Evolutionary conservation across 768 basidiomycete species (phyloP).

Genomic region (Fistulinella prunicolor): DNA sequence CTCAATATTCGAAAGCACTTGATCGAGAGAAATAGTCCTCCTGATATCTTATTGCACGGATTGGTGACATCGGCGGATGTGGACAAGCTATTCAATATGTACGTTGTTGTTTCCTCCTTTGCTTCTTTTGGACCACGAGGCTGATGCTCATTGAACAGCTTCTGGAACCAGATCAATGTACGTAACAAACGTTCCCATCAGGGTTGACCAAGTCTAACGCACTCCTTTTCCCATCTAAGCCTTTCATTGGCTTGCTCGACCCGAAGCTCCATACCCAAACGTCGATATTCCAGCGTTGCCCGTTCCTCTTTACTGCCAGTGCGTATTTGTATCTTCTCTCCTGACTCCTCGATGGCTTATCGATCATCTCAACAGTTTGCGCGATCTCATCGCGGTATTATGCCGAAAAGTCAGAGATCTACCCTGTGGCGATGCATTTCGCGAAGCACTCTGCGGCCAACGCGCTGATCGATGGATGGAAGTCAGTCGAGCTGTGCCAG

Average conservation of each 20-base stretch:
- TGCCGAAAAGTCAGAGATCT: constrained; percentile 75
- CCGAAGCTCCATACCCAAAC: constrained; percentile 77
- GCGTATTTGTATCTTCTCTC: constrained; percentile 28
- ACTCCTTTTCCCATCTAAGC: constrained; percentile 26
- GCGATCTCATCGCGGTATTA: constrained; percentile 85
- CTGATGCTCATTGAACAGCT: constrained; percentile 41
- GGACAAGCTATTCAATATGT: constrained; percentile 83
- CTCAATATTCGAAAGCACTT: constrained; percentile 64
- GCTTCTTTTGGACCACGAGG: neutral
- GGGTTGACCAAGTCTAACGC: constrained; percentile 1
- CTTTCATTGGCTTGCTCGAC: constrained; percentile 75
- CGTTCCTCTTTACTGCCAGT: constrained; percentile 89
- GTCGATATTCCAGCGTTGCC: constrained; percentile 76
- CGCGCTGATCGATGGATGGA: constrained; percentile 77
- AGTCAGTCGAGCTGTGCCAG: constrained; percentile 85
- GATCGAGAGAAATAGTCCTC: constrained; percentile 76
- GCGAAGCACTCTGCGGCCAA: constrained; percentile 80
- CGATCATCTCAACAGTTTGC: constrained; percentile 51
- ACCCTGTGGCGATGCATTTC: constrained; percentile 87
- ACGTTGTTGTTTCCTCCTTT: constrained; percentile 30
- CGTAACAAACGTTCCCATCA: constrained; percentile 16
- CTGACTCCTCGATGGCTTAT: neutral
- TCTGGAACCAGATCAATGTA: constrained; percentile 69
- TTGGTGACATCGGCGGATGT: constrained; percentile 76
- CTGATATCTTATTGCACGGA: constrained; percentile 79